Percentiles rank a stretch among this genome's conserved stretches.
These are phyloP conservation scores for Verticillium dahliae DNA, from an alignment of 2,329 filamentous ascomycete species.

Conservation along the genomic window DNA sequence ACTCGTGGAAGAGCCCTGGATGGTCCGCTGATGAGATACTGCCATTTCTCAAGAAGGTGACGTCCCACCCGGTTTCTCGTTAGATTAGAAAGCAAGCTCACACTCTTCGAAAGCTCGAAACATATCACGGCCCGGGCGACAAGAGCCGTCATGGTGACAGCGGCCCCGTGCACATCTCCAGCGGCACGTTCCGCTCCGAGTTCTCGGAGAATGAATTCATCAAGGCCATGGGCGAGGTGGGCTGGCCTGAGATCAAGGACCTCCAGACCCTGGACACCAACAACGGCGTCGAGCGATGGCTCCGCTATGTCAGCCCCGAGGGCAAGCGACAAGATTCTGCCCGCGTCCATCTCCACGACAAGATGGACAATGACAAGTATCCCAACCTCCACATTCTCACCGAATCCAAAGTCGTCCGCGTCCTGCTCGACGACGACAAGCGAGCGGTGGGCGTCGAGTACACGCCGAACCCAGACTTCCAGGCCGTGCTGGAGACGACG, in stretches of 20 bases:
- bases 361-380: slow-evolving; percentile 18
- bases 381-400: slow-evolving; percentile 23
- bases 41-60: slow-evolving; percentile 42
- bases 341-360: slow-evolving; percentile 20
- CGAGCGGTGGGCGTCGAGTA: slow-evolving; percentile 54
- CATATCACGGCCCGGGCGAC: slow-evolving; percentile 18
- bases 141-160: slow-evolving; percentile 31
- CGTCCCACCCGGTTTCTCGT: not conserved
- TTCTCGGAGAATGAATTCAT: slow-evolving; percentile 34
- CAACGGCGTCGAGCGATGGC: slow-evolving; percentile 22
- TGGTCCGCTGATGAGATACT: slow-evolving; percentile 45
- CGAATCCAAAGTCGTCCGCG: slow-evolving; percentile 19
- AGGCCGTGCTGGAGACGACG: slow-evolving; percentile 10
- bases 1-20: slow-evolving; percentile 44
- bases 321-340: slow-evolving; percentile 26
- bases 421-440: slow-evolving; percentile 40
- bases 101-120: slow-evolving; percentile 11
- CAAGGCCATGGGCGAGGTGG: slow-evolving; percentile 34
- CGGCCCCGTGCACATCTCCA: slow-evolving; percentile 41
- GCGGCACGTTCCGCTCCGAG: slow-evolving; percentile 33
- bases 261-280: slow-evolving; percentile 38
- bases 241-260: slow-evolving; percentile 40
- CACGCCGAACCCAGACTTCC: slow-evolving; percentile 30
- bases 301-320: slow-evolving; percentile 25
- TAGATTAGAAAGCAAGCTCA: not conserved